Evolutionary conservation across 176 grass and related monocot species (phyloP).

Genomic region (Triticum monococcum): DNA sequence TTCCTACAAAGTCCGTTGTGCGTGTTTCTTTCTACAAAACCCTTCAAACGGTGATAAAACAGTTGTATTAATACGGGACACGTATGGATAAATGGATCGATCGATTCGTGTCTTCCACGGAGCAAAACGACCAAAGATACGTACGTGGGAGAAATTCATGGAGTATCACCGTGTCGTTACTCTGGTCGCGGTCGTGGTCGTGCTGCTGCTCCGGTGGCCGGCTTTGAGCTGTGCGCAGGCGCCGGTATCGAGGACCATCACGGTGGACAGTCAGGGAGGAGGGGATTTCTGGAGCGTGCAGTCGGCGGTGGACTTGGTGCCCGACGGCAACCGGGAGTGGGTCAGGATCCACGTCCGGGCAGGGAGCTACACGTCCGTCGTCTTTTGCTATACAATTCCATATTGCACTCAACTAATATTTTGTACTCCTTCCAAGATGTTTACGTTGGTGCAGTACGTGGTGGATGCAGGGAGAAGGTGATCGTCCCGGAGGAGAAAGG

Average conservation of each 20-base stretch:
- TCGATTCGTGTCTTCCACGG: background rate
- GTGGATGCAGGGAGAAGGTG: background rate
- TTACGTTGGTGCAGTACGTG: background rate
- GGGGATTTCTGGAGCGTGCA: slow-evolving; percentile 41
- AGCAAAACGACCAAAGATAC: background rate
- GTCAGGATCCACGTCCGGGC: slow-evolving; percentile 40
- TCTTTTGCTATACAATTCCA: background rate
- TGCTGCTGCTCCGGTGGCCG: background rate
- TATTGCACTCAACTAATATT: too few relatives aligned
- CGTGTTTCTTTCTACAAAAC: background rate
- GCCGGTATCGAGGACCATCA: background rate
- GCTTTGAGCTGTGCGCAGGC: background rate
- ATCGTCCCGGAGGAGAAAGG: background rate
- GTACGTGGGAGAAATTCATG: background rate
- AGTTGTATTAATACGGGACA: background rate
- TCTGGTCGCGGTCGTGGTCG: background rate
- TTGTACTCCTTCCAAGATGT: too few relatives aligned
- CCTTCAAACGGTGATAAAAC: background rate
- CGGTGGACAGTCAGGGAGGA: slow-evolving; percentile 8
- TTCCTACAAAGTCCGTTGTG: background rate
- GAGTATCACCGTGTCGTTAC: background rate
- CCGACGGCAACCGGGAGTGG: slow-evolving; percentile 41
- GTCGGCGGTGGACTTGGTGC: slow-evolving; percentile 36
- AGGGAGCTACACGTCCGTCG: slow-evolving; percentile 29
- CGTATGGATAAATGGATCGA: background rate